phyloP scores from a whole-genome alignment of 768 basidiomycete species.

The Hemileccinum impolitum region DNA sequence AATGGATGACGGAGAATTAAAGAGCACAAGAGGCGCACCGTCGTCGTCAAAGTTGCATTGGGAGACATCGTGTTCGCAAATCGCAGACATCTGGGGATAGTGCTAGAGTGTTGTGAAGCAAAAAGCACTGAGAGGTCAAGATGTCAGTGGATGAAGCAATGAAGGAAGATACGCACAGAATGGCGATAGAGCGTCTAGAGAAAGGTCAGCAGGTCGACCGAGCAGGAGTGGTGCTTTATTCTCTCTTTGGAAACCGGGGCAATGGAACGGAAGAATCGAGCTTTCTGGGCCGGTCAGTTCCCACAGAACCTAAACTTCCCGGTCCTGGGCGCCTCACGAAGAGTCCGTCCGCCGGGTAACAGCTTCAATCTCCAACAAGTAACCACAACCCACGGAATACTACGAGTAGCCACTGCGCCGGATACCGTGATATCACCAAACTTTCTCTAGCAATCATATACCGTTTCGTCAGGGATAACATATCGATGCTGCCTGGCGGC shows the following conservation, averaged over 20 bases:
- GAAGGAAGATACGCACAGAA: conserved; percentile 15
- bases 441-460: too few species aligned
- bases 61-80: conserved; percentile 25
- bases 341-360: neutral
- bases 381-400: conserved; percentile 6
- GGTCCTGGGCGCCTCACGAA: conserved; percentile 13
- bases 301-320: conserved; percentile 20
- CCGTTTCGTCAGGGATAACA: too few species aligned
- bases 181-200: conserved; percentile 29
- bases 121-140: conserved; percentile 1
- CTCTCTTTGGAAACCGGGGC: conserved; percentile 35
- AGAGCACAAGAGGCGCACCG: conserved; percentile 21
- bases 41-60: conserved; percentile 35
- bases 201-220: conserved; percentile 19
- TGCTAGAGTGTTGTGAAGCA: neutral
- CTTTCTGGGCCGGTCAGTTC: conserved; percentile 27
- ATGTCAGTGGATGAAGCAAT: conserved; percentile 10
- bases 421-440: neutral
- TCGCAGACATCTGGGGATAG: conserved; percentile 18
- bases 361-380: conserved; percentile 12
- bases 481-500: too few species aligned
- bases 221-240: conserved; percentile 29
- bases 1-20: neutral
- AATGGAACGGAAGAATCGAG: conserved; percentile 27
- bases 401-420: neutral